phyloP scores from a whole-genome alignment of 805 yeast species.

The Candida broadrunensis region DNA sequence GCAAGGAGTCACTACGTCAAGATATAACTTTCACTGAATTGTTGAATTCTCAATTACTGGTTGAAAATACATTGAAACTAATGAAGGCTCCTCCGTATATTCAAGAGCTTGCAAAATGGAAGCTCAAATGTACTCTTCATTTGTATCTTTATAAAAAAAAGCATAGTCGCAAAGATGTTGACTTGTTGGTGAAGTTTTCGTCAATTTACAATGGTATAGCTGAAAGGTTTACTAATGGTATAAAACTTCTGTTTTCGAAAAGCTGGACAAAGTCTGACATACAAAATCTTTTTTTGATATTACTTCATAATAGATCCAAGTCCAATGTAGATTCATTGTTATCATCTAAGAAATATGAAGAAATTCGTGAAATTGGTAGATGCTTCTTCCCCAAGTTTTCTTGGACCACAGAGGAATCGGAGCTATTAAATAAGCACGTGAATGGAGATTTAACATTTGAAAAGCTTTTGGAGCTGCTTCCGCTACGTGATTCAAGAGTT shows the following conservation, averaged over 20 bases:
- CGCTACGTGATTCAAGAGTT: constrained; percentile 20
- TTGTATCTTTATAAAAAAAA: not conserved
- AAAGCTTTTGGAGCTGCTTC: constrained; percentile 15
- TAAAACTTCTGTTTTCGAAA: not conserved
- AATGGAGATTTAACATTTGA: constrained; percentile 11
- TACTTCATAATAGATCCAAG: constrained; percentile 1
- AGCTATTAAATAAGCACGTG: constrained; percentile 13
- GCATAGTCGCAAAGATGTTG: not conserved
- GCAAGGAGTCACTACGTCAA: not conserved
- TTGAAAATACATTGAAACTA: not conserved
- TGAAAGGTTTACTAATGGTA: not conserved
- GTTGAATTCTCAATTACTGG: not conserved
- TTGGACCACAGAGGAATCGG: constrained; percentile 24
- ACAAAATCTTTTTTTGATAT: not conserved
- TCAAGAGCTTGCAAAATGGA: not conserved
- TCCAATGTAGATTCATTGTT: not conserved
- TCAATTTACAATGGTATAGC: not conserved
- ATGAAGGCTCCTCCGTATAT: not conserved
- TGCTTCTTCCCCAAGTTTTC: constrained; percentile 10
- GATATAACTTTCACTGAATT: not conserved
- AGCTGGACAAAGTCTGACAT: constrained; percentile 1
- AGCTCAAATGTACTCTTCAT: not conserved
- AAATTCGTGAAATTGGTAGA: constrained; percentile 14
- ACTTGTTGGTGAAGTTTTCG: not conserved
- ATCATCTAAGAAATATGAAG: not conserved